Percentiles rank a stretch among this genome's conserved stretches.
These are phyloP conservation scores for Gynochthodes officinalis DNA, from an alignment of 257 asterid species.

Conservation along the genomic window DNA sequence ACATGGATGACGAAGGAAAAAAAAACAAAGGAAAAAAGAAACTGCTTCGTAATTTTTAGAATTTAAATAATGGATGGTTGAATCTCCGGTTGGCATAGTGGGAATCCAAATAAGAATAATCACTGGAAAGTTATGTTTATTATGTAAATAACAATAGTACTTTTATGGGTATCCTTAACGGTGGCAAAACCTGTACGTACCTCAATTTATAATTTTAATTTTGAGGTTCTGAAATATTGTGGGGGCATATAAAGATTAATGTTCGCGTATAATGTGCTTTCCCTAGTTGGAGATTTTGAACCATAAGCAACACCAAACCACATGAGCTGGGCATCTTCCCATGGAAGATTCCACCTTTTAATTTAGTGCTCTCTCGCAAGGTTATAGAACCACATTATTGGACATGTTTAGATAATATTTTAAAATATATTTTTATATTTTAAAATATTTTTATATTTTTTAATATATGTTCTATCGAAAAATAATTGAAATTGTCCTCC, in stretches of 20 bases:
- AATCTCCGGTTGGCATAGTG: slow-evolving; percentile 34
- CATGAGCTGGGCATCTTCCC: slow-evolving; percentile 27
- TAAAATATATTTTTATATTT: too few species aligned
- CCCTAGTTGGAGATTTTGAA: slow-evolving; percentile 24
- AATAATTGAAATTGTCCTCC: too few species aligned
- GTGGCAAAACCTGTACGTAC: slow-evolving; percentile 22
- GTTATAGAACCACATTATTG: too few species aligned
- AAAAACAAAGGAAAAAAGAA: too few species aligned
- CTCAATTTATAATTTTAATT: slow-evolving; percentile 7
- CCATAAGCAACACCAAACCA: slow-evolving; percentile 15
- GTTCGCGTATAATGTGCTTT: too few species aligned
- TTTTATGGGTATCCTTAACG: slow-evolving; percentile 29
- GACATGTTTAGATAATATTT: too few species aligned
- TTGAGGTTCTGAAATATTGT: background rate
- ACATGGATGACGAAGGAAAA: too few species aligned
- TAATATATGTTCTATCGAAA: too few species aligned
- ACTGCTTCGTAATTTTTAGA: too few species aligned
- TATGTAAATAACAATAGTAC: background rate
- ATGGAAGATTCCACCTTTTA: slow-evolving; percentile 1
- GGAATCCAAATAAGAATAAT: slow-evolving; percentile 46
- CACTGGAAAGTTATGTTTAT: slow-evolving; percentile 9
- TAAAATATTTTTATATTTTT: too few species aligned
- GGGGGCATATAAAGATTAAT: too few species aligned
- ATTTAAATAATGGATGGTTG: slow-evolving; percentile 1
- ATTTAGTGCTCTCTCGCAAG: background rate